Conservation (phyloP, 768 basidiomycete genomes). For the Lactarius vividus region DNA sequence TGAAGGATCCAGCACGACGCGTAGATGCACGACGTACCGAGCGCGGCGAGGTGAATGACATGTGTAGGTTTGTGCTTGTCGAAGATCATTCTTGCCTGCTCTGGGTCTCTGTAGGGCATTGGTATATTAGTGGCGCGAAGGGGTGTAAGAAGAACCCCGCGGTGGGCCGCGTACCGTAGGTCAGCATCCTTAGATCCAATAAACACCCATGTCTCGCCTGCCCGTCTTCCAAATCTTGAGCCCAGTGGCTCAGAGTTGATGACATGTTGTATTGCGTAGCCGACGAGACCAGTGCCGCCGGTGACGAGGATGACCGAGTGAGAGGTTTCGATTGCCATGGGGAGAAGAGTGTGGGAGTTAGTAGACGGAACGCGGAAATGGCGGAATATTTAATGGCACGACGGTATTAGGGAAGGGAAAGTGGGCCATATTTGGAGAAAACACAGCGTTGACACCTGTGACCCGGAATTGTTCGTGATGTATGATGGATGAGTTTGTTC, state of each 20-base stretch:
- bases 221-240: conserved; percentile 71
- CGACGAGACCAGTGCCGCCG: conserved; percentile 84
- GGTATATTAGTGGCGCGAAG: neutral
- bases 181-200: conserved; percentile 77
- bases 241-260: conserved; percentile 76
- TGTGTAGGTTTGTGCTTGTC: conserved; percentile 93
- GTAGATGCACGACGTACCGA: conserved; percentile 54
- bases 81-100: conserved; percentile 68
- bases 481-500: neutral
- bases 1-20: neutral
- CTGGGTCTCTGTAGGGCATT: conserved; percentile 52
- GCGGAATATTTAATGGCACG: neutral
- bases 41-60: conserved; percentile 94
- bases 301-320: conserved; percentile 67
- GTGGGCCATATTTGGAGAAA: neutral
- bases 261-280: conserved; percentile 75
- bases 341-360: neutral
- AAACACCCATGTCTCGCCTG: conserved; percentile 87
- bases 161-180: conserved; percentile 56
- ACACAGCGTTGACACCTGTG: neutral
- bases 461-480: neutral
- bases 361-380: neutral
- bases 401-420: neutral
- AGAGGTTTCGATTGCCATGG: conserved; percentile 9
- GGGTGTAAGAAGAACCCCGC: neutral